These are phyloP conservation scores for Sutorius eximius DNA, from an alignment of 1,284 basidiomycete species.

Conservation along the genomic window DNA sequence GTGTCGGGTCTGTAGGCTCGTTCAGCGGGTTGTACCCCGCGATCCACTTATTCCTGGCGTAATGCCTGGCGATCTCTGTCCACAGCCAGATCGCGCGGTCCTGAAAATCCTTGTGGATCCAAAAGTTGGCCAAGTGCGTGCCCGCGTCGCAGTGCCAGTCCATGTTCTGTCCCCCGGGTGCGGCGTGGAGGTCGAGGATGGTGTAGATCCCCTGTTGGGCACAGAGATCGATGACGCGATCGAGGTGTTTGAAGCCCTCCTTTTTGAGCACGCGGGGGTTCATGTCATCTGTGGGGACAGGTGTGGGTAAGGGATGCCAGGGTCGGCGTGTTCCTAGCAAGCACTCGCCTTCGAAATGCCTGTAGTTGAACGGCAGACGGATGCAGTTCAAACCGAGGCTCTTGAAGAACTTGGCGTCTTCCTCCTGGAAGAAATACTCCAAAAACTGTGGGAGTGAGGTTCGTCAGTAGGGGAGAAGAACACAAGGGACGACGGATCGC, in stretches of 20 bases:
- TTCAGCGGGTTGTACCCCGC: slow-evolving; percentile 75
- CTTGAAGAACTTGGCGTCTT: slow-evolving; percentile 71
- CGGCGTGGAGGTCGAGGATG: slow-evolving; percentile 62
- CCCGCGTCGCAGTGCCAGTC: slow-evolving; percentile 58
- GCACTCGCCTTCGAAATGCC: slow-evolving; percentile 58
- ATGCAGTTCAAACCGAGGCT: slow-evolving; percentile 72
- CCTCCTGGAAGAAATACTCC: slow-evolving; percentile 70
- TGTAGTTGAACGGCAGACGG: slow-evolving; percentile 65
- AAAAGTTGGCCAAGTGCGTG: slow-evolving; percentile 60
- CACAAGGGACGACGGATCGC: not conserved
- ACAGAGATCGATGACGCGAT: slow-evolving; percentile 60
- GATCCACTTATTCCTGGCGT: slow-evolving; percentile 68
- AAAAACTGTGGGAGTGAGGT: slow-evolving; percentile 51
- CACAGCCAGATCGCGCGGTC: slow-evolving; percentile 70
- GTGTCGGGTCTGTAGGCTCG: slow-evolving; percentile 67
- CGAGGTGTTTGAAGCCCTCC: slow-evolving; percentile 63
- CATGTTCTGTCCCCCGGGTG: slow-evolving; percentile 59
- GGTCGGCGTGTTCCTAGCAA: not conserved
- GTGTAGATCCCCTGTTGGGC: slow-evolving; percentile 59
- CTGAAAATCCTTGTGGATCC: slow-evolving; percentile 77
- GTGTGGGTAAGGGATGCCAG: not conserved
- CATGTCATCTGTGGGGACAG: slow-evolving; percentile 49
- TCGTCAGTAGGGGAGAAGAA: not conserved
- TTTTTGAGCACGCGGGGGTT: slow-evolving; percentile 62
- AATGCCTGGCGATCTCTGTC: slow-evolving; percentile 64